Evolutionary conservation across 306 rosid genomes (phyloP).

Genomic region (Sicyos edulis): DNA sequence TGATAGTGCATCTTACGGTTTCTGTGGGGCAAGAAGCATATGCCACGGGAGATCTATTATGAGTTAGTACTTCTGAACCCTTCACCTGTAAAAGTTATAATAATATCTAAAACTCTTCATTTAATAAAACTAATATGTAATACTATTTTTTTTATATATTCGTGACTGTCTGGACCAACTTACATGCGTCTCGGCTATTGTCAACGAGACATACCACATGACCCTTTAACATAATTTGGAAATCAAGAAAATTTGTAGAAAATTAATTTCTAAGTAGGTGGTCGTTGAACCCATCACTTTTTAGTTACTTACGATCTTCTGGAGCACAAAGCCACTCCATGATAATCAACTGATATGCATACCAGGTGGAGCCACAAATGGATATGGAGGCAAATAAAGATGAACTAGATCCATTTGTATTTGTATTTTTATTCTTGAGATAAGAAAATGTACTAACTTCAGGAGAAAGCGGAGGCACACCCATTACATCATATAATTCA

Average conservation of each 20-base stretch:
- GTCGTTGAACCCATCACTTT: too few species aligned
- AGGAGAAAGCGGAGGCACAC: background rate
- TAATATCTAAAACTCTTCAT: background rate
- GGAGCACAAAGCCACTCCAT: too few species aligned
- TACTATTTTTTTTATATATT: too few species aligned
- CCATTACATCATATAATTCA: background rate
- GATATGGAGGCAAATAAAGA: background rate
- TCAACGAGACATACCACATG: too few species aligned
- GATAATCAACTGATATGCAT: background rate
- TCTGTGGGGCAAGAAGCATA: conserved; percentile 66
- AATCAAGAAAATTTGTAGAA: too few species aligned
- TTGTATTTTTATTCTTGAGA: conserved; percentile 1
- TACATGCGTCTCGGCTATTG: too few species aligned
- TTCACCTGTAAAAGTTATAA: conserved; percentile 49
- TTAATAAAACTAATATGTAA: background rate
- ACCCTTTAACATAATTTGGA: too few species aligned
- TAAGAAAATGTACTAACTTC: conserved; percentile 11
- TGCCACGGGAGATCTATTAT: conserved; percentile 69
- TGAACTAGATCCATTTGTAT: background rate
- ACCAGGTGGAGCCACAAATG: background rate
- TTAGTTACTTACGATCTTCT: too few species aligned
- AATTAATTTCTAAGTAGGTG: too few species aligned
- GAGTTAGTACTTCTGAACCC: conserved; percentile 67
- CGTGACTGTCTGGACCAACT: too few species aligned
- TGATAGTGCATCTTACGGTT: conserved; percentile 12